A percentile compares a stretch with the other conserved stretches of the same genome.
Evolutionary conservation across 176 grass and related monocot species (phyloP).

Genomic region (Rhynchospora pubera): DNA sequence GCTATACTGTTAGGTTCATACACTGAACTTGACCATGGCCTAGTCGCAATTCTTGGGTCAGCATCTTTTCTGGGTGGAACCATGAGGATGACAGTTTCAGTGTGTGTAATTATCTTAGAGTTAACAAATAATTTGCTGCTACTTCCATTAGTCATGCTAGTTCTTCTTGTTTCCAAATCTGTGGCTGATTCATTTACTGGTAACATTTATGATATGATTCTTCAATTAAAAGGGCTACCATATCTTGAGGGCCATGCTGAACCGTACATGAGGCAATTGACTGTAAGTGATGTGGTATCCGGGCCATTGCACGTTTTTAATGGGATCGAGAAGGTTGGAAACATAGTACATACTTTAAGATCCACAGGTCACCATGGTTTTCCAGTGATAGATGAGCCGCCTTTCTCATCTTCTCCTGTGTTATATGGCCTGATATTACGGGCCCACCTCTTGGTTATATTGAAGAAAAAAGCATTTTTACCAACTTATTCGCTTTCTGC

Average conservation of each 20-base stretch:
- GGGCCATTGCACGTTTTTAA: slow-evolving; percentile 61
- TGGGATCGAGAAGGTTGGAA: slow-evolving; percentile 70
- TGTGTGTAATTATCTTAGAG: slow-evolving; percentile 82
- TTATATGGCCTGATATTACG: slow-evolving; percentile 71
- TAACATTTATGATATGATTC: slow-evolving; percentile 85
- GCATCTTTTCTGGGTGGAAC: slow-evolving; percentile 88
- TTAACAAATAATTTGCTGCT: slow-evolving; percentile 93
- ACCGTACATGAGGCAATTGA: slow-evolving; percentile 92
- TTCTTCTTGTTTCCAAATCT: slow-evolving; percentile 87
- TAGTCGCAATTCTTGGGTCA: slow-evolving; percentile 83
- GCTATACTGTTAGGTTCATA: slow-evolving; percentile 46
- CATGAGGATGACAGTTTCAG: slow-evolving; percentile 76
- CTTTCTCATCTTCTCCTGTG: slow-evolving; percentile 39
- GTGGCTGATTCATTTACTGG: slow-evolving; percentile 78
- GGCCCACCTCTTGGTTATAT: slow-evolving; percentile 61
- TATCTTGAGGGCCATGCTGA: slow-evolving; percentile 80
- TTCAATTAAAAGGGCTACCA: slow-evolving; percentile 64
- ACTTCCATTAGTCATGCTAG: slow-evolving; percentile 83
- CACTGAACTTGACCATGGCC: slow-evolving; percentile 77
- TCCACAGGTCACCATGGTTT: slow-evolving; percentile 81
- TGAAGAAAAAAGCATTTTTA: slow-evolving; percentile 64
- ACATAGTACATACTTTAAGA: slow-evolving; percentile 58
- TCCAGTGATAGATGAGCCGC: slow-evolving; percentile 81
- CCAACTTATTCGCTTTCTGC: slow-evolving; percentile 18
- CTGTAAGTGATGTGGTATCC: slow-evolving; percentile 53